Conservation (phyloP, 495 filamentous ascomycete species). For the Penicillium waksmanii region DNA sequence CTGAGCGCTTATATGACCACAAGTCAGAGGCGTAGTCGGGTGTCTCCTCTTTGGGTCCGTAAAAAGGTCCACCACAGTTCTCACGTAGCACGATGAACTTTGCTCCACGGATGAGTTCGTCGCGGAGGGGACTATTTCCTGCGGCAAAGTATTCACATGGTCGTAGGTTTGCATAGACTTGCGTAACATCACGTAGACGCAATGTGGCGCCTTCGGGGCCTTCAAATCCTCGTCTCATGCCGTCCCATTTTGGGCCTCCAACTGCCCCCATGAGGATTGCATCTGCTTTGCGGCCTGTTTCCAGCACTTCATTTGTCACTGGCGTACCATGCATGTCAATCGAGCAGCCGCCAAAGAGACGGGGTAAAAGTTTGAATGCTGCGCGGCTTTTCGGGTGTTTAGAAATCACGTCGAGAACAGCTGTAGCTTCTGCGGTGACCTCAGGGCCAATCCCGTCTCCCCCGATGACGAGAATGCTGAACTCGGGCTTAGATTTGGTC, state of each 20-base stretch:
- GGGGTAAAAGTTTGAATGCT: conserved; percentile 33
- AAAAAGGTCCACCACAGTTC: conserved; percentile 60
- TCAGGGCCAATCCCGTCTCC: background rate
- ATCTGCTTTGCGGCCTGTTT: conserved; percentile 33
- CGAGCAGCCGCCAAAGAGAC: conserved; percentile 35
- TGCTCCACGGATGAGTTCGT: conserved; percentile 51
- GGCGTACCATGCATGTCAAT: conserved; percentile 32
- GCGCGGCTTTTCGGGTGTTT: conserved; percentile 10
- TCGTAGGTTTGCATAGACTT: conserved; percentile 90
- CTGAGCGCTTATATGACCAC: conserved; percentile 82
- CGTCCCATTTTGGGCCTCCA: conserved; percentile 31
- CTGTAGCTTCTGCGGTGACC: conserved; percentile 31
- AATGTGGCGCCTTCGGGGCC: conserved; percentile 42
- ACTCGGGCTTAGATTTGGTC: background rate
- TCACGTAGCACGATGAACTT: conserved; percentile 87
- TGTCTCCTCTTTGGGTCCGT: background rate
- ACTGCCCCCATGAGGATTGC: conserved; percentile 47
- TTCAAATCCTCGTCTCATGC: conserved; percentile 16
- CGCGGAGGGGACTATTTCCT: conserved; percentile 87
- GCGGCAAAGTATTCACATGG: conserved; percentile 84
- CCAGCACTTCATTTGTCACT: conserved; percentile 35
- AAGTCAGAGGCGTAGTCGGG: background rate
- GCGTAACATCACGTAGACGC: conserved; percentile 39
- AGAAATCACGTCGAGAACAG: conserved; percentile 27
- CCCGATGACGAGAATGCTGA: background rate